Percentiles rank a stretch among this genome's conserved stretches.
Evolutionary conservation across 257 asterid species (phyloP).

Genomic region (Oldenlandia corymbosa): DNA sequence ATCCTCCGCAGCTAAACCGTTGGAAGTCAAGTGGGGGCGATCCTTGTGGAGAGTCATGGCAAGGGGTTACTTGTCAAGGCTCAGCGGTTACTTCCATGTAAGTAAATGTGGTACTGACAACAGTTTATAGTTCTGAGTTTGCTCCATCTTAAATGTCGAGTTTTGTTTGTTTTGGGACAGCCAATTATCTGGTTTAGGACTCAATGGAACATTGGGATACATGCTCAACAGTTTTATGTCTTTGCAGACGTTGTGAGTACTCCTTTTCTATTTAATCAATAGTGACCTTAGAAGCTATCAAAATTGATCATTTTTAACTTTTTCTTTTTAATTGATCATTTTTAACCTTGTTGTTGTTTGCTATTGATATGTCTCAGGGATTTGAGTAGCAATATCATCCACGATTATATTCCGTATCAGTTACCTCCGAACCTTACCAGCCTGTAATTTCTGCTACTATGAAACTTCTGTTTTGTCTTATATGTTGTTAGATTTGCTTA

Average conservation of each 20-base stretch:
- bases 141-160: conserved; percentile 15
- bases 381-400: conserved; percentile 77
- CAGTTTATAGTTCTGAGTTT: background rate
- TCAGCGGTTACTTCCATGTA: conserved; percentile 78
- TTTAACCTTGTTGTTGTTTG: background rate
- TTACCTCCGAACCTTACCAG: conserved; percentile 76
- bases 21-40: conserved; percentile 90
- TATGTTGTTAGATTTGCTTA: conserved; percentile 11
- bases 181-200: conserved; percentile 67
- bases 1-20: conserved; percentile 67
- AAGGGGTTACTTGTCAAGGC: conserved; percentile 73
- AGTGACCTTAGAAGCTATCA: background rate
- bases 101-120: conserved; percentile 23
- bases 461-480: conserved; percentile 18
- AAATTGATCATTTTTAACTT: background rate
- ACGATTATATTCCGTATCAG: conserved; percentile 74
- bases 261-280: background rate
- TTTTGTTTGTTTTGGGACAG: conserved; percentile 44
- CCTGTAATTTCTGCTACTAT: conserved; percentile 53
- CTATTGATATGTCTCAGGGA: conserved; percentile 52
- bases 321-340: no score
- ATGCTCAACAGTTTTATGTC: conserved; percentile 64
- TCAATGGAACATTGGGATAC: conserved; percentile 88
- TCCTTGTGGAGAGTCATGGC: conserved; percentile 96
- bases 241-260: conserved; percentile 65